These are phyloP conservation scores for Ceratobasidium sp. DNA, from an alignment of 1,284 basidiomycete species.

Conservation along the genomic window DNA sequence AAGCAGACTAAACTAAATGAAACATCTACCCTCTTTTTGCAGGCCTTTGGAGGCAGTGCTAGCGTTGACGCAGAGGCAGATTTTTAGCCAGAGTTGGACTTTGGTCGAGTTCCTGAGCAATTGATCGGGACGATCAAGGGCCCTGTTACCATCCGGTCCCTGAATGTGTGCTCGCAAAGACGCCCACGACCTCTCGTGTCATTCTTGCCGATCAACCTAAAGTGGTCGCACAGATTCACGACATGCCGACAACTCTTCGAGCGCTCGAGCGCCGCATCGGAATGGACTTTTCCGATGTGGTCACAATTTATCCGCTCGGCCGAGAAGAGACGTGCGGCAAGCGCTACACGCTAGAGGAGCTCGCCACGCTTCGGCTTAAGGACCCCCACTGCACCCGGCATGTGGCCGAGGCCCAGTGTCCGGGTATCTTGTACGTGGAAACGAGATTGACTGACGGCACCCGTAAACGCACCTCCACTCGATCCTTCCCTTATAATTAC, in stretches of 20 bases:
- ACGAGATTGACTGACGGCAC: background rate
- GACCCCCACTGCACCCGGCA: conserved; percentile 13
- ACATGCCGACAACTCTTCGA: conserved; percentile 1
- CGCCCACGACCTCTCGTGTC: background rate
- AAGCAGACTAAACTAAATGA: too few species aligned
- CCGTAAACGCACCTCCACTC: background rate
- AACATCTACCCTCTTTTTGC: too few species aligned
- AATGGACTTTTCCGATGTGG: background rate
- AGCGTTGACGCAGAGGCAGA: too few species aligned
- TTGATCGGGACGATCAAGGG: background rate
- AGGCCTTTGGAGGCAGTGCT: too few species aligned
- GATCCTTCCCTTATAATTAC: conserved; percentile 7
- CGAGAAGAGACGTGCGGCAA: background rate
- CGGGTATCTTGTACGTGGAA: conserved; percentile 7
- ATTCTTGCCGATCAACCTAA: background rate
- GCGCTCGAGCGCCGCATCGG: conserved; percentile 4
- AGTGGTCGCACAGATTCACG: background rate
- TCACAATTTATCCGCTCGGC: background rate
- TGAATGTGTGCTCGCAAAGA: background rate
- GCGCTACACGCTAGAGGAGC: background rate
- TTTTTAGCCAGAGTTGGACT: background rate
- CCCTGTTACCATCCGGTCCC: background rate
- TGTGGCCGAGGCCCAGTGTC: background rate
- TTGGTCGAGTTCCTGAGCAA: background rate
- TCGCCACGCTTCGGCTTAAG: background rate